These are phyloP conservation scores for Staphylotrichum longicolle DNA, from an alignment of 495 filamentous ascomycete genomes.

Conservation along the genomic window DNA sequence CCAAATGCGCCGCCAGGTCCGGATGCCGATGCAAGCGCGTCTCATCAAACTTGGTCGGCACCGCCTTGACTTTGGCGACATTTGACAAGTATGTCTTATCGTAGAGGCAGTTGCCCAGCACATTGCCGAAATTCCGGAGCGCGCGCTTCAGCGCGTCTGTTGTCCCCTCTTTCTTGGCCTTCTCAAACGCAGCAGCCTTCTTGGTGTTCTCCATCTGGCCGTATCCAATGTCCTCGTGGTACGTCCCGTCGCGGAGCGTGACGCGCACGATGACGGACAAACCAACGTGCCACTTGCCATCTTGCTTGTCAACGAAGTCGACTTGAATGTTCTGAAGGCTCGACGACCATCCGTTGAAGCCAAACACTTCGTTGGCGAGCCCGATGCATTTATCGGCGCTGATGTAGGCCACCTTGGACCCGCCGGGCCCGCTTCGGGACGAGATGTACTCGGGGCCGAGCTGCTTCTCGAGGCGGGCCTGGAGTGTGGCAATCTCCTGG, in stretches of 20 bases:
- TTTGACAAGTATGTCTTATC: constrained; percentile 88
- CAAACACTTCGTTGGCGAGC: constrained; percentile 96
- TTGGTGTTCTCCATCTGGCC: constrained; percentile 94
- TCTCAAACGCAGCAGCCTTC: constrained; percentile 93
- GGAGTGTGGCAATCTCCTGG: constrained; percentile 83
- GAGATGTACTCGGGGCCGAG: constrained; percentile 98
- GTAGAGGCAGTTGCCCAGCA: constrained; percentile 95
- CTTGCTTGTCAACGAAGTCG: constrained; percentile 73
- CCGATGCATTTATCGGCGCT: constrained; percentile 91
- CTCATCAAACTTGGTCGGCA: constrained; percentile 65
- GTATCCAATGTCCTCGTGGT: constrained; percentile 94
- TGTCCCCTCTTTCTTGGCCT: constrained; percentile 96
- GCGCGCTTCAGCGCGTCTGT: constrained; percentile 91
- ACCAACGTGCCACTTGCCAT: constrained; percentile 73
- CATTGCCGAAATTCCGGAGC: constrained; percentile 89
- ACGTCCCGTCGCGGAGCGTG: constrained; percentile 86
- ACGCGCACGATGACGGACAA: constrained; percentile 86
- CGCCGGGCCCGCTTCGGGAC: constrained; percentile 71
- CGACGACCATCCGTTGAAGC: constrained; percentile 97
- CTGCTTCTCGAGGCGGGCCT: constrained; percentile 82
- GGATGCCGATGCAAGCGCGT: constrained; percentile 77
- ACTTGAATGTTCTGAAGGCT: constrained; percentile 84
- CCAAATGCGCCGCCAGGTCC: constrained; percentile 45
- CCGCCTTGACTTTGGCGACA: constrained; percentile 76
- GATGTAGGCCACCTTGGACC: constrained; percentile 85